These are phyloP conservation scores for Hymenoscyphus linearis DNA, from an alignment of 2,329 filamentous ascomycete genomes.

Conservation along the genomic window DNA sequence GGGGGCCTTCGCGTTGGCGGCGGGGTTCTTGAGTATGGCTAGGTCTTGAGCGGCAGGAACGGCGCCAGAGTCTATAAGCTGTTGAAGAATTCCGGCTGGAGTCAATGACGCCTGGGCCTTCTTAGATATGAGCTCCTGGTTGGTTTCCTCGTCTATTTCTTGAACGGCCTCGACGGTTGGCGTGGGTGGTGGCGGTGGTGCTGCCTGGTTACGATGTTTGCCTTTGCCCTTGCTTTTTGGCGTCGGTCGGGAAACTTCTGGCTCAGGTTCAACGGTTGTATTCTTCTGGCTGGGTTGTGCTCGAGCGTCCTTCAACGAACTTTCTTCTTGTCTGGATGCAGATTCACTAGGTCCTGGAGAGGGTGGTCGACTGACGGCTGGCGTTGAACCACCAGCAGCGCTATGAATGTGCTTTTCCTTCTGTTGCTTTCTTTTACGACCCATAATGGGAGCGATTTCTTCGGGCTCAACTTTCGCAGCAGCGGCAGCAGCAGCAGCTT, in stretches of 20 bases:
- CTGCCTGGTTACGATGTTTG: slow-evolving; percentile 21
- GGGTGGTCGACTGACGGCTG: slow-evolving; percentile 24
- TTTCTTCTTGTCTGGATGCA: slow-evolving; percentile 7
- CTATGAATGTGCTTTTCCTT: slow-evolving; percentile 53
- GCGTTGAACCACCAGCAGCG: slow-evolving; percentile 25
- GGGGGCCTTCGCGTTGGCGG: slow-evolving; percentile 25
- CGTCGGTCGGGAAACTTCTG: slow-evolving; percentile 10
- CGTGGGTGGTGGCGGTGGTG: slow-evolving; percentile 19
- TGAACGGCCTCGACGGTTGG: slow-evolving; percentile 12
- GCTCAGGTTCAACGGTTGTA: slow-evolving; percentile 14
- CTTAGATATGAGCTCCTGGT: slow-evolving; percentile 14
- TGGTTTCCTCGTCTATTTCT: slow-evolving; percentile 26
- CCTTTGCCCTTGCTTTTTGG: slow-evolving; percentile 16
- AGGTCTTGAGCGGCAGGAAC: slow-evolving; percentile 35
- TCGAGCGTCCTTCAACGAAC: slow-evolving; percentile 7
- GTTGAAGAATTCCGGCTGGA: slow-evolving; percentile 34
- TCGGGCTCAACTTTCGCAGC: slow-evolving; percentile 32
- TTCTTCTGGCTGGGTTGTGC: slow-evolving; percentile 7
- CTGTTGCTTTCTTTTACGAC: slow-evolving; percentile 81
- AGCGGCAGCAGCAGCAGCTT: slow-evolving; percentile 42
- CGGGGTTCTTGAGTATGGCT: slow-evolving; percentile 37
- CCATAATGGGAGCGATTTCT: slow-evolving; percentile 64
- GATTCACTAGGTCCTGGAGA: slow-evolving; percentile 20
- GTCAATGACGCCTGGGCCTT: slow-evolving; percentile 25
- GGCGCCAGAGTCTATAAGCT: slow-evolving; percentile 33